Conservation (phyloP, 2,329 filamentous ascomycete genomes). For the Biscogniauxia mediterranea region DNA sequence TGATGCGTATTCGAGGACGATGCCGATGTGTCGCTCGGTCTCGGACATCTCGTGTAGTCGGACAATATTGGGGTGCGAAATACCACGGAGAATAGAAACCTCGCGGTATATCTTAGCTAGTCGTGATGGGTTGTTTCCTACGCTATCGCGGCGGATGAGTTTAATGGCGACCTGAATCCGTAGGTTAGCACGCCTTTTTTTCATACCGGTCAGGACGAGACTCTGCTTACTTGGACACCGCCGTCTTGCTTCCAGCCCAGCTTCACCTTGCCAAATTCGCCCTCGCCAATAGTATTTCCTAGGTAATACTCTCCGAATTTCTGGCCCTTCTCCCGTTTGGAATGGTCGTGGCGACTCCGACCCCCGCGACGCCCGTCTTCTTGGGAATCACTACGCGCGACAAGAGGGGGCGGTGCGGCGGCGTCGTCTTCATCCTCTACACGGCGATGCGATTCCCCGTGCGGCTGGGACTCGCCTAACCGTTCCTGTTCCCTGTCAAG, state of each 20-base stretch:
- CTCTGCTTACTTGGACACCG: constrained; percentile 65
- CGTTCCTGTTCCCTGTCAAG: constrained; percentile 69
- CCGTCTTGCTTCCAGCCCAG: constrained; percentile 97
- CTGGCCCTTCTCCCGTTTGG: constrained; percentile 67
- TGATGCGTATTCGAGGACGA: constrained; percentile 97
- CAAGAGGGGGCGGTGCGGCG: constrained; percentile 42
- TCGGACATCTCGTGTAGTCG: constrained; percentile 97
- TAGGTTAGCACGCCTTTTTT: constrained; percentile 17
- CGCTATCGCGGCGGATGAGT: constrained; percentile 81
- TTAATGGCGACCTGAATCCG: constrained; percentile 83
- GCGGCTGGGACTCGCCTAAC: constrained; percentile 58
- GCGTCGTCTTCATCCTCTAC: constrained; percentile 42
- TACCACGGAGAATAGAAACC: constrained; percentile 82
- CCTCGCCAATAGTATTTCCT: constrained; percentile 93
- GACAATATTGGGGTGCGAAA: constrained; percentile 96
- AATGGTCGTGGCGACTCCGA: constrained; percentile 61
- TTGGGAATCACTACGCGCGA: constrained; percentile 40
- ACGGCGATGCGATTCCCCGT: constrained; percentile 26
- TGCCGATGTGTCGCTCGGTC: constrained; percentile 94
- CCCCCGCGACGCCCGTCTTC: constrained; percentile 48
- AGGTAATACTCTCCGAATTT: constrained; percentile 96
- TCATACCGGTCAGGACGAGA: constrained; percentile 1
- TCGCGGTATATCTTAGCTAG: constrained; percentile 97
- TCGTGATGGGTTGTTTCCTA: constrained; percentile 84
- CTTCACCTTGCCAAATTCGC: constrained; percentile 98